Base-by-base conservation (phyloP, 2,329 filamentous ascomycete genomes). In the Arthrobotrys musiformis region DNA sequence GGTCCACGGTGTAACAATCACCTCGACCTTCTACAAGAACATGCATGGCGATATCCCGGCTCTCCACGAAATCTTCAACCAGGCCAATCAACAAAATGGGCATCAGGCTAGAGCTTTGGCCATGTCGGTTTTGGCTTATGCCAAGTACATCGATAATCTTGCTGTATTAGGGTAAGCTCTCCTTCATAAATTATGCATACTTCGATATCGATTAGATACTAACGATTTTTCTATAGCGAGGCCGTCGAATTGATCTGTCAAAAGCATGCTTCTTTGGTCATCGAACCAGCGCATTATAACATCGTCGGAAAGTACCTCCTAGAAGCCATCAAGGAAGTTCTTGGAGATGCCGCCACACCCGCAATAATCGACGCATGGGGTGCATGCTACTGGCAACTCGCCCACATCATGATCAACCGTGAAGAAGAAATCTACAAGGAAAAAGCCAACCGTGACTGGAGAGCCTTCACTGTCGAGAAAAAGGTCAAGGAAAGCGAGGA, bases 181-280 rank as follows among this genome's bases (percentile, higher is more conserved):
- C 33, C 22, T 17, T 35, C 40, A 42, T 42, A 17, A 15, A 46
- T 7, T 30, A n/a, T n/a, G 13, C 17, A 37, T 58, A 22, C 26
- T 54, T 28, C 2, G 7, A 37, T 24, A 46, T 2, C n/a, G 37
- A 35, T 24, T 17, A 17, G 30, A 42, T 19, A 17, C 40, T 40
- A 44, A 62, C 24, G 35, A 6, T 61, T 9, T 13, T 26, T 35
- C 30, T 0, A 52, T 35, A 82, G 82, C 11, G 85, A 87, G 33
- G 85, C 84, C 35, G 85, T 89, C 13, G 90, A 92, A 82, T 88
- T 90, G 80, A 93, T 94, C 79, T 90, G 90, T 70, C 89, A 93
- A 81, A 93, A 93, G 84, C 92, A 94, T 81, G 90, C 87, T 24
- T 91, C 89, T 0, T 86, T 94, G n/a, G 89, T 88, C 81, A 88